Base-by-base conservation (phyloP, 2,329 filamentous ascomycete genomes). In the Monosporascus cannonballus region DNA sequence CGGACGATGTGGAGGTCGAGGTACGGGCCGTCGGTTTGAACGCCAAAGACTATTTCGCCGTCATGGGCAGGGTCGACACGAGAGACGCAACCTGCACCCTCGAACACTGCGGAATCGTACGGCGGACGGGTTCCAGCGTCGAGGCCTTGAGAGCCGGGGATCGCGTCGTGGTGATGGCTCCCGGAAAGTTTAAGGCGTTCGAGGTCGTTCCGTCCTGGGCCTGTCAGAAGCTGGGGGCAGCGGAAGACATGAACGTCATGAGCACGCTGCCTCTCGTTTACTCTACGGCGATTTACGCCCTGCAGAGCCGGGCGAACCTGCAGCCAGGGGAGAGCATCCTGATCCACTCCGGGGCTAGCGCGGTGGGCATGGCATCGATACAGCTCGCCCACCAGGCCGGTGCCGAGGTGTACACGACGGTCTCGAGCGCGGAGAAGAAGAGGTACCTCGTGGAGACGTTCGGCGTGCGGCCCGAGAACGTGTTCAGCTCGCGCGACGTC, bases 401-500 rank as follows among this genome's bases (percentile, higher is more conserved):
- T 6, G 47, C 47, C n/a, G 47, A 49, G 6, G 15, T 18, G n/a
- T 49, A 18, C 22, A 24, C 36, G 6, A 49, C 47, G 47, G 47
- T 49, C 15, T n/a, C 17, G 15, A 49, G 9, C 36, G 30, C 14
- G 9, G 15, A 24, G 30, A 49, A 49, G 34, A 37, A 24, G 18
- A 15, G 14, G 4, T 25, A 20, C 6, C 49, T 74, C 1, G 61
- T 67, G 25, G 54, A 60, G 0, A 11, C 54, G 9, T 51, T 59
- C 1, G 62, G 61, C 4, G 58, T 73, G 3, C 59, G 60, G 2
- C 54, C 57, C 8, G 51, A 58, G 6, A 61, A 70, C 50, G 69
- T 73, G 38, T 71, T 71, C 51, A 60, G 54, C 44, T 66, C 61
- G 14, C 62, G 66, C 6, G 62, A 69, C 41, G 50, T 54, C 0